phyloP scores from a whole-genome alignment of 1,284 basidiomycete species.

The Cerioporus squamosus region DNA sequence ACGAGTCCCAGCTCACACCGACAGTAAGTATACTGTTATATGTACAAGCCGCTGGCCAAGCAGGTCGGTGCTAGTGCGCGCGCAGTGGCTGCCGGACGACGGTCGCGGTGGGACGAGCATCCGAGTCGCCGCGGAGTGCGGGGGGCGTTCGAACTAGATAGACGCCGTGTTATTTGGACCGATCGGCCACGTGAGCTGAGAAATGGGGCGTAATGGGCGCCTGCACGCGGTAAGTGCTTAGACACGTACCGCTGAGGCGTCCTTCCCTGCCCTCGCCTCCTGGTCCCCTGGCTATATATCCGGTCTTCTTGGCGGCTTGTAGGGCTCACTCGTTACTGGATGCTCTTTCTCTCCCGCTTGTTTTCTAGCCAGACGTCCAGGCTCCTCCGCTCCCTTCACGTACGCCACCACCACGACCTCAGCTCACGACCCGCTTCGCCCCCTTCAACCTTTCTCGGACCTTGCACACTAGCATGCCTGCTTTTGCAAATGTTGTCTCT shows the following conservation, averaged over 20 bases:
- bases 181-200: background rate
- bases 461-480: constrained; percentile 28
- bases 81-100: too few relatives aligned
- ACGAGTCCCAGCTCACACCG: background rate
- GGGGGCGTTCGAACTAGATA: background rate
- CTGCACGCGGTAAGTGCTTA: background rate
- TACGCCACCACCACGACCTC: constrained; percentile 9
- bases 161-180: background rate
- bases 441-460: constrained; percentile 3
- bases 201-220: background rate
- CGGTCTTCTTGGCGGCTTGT: constrained; percentile 6
- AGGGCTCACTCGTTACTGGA: constrained; percentile 18
- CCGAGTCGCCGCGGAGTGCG: background rate
- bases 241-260: constrained; percentile 1
- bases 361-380: constrained; percentile 22
- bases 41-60: too few relatives aligned
- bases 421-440: constrained; percentile 5
- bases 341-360: constrained; percentile 25
- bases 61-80: too few relatives aligned
- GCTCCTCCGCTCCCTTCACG: constrained; percentile 17
- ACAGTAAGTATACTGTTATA: background rate
- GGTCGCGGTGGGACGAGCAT: background rate
- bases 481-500: constrained; percentile 14
- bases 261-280: too few relatives aligned
- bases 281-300: background rate